Base-by-base conservation (phyloP, 768 basidiomycete species). In the Leccinellum luteum region DNA sequence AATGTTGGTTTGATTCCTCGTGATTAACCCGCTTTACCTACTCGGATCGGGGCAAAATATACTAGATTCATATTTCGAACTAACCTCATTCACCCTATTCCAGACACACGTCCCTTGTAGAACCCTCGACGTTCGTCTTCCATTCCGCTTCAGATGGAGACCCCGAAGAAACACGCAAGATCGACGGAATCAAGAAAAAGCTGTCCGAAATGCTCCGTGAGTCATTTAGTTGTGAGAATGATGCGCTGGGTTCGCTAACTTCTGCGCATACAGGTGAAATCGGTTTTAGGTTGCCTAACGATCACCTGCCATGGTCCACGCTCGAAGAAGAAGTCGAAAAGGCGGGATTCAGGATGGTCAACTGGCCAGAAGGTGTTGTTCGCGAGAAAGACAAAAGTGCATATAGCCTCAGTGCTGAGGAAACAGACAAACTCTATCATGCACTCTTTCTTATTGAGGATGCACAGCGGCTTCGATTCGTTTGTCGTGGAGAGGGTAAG, bases 191-290 rank as follows among this genome's bases (percentile, higher is more conserved):
- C 44, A 59, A 53, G 13, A 7, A 51, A 10, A 41, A 21, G 8
- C 52, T 60, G 6, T 28, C 52, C 10, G n/a, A 50, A 3, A 58
- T 61, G 62, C 56, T 61, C 41, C 49, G 55, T 61, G 17, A 52
- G 62, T 55, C 7, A 12, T 49, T 12, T 15, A 13, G 13, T 43
- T 6, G 6, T 5, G 15, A 21, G 43, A 23, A 19, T 14, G 15
- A 44, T 13, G 21, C 12, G 12, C 13, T 14, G 19, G 1, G n/a
- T 3, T 4, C 19, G 13, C 21, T 5, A 21, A 23, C 19, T 2
- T 21, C 43, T 21, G 6, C 43, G 6, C 31, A 3, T 51, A 13
- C 28, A 51, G 25, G 32, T 15, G 15, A 51, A 21, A 51, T 51
- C 6, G 32, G 32, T 8, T 51, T 38, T 17, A 38, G 14, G 13